Evolutionary conservation across 1,139 yeast species (phyloP).

Genomic region (Yamadazyma taylorii): DNA sequence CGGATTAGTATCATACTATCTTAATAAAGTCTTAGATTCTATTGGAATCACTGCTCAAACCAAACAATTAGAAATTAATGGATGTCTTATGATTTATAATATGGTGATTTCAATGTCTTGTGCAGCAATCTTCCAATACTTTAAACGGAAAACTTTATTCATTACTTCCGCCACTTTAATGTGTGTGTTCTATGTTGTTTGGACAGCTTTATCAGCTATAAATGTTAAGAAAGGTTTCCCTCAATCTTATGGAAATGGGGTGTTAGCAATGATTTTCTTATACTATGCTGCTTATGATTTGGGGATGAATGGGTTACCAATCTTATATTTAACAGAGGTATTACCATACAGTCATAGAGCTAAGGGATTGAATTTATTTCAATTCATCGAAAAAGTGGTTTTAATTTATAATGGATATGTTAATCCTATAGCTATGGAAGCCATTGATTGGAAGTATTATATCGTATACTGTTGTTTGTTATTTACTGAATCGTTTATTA

Average conservation of each 20-base stretch:
- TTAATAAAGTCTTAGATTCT: conserved; percentile 45
- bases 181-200: conserved; percentile 35
- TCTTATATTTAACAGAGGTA: conserved; percentile 39
- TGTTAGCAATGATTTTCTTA: conserved; percentile 45
- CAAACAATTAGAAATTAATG: conserved; percentile 51
- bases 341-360: conserved; percentile 45
- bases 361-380: conserved; percentile 38
- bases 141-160: conserved; percentile 48
- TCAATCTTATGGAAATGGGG: conserved; percentile 35
- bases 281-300: conserved; percentile 35
- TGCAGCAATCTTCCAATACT: conserved; percentile 27
- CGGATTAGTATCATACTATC: conserved; percentile 51
- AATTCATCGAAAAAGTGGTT: conserved; percentile 25
- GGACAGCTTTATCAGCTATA: conserved; percentile 38
- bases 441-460: conserved; percentile 58
- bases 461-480: conserved; percentile 47
- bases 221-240: conserved; percentile 34
- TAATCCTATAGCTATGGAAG: conserved; percentile 59
- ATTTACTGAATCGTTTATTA: conserved; percentile 34
- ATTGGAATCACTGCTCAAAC: conserved; percentile 48
- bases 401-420: conserved; percentile 39
- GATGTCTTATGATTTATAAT: conserved; percentile 40
- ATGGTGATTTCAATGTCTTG: conserved; percentile 32
- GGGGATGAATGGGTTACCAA: conserved; percentile 41
- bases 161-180: conserved; percentile 31